Evolutionary conservation across 2,329 filamentous ascomycete species (phyloP).

Genomic region (Arachnomyces sp.): DNA sequence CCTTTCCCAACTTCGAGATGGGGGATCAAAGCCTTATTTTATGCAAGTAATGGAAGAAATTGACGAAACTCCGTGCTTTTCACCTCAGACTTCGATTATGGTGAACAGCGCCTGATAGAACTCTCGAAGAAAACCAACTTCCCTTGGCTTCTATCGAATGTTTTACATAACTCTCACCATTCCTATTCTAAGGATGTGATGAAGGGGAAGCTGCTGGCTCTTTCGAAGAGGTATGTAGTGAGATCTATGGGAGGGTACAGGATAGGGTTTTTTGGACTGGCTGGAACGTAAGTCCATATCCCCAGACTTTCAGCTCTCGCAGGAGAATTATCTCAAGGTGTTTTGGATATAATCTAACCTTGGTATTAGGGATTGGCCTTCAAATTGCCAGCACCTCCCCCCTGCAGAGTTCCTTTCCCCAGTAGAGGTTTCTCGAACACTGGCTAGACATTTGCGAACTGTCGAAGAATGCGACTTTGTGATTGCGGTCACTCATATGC

Average conservation of each 20-base stretch:
- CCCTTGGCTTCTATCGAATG: constrained; percentile 2
- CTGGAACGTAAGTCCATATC: constrained; percentile 10
- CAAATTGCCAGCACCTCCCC: constrained; percentile 13
- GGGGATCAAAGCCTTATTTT: no score
- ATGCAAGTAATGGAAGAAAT: not conserved
- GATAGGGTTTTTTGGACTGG: constrained; percentile 14
- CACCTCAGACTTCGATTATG: constrained; percentile 8
- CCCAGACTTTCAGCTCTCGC: no score
- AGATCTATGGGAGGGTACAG: constrained; percentile 6
- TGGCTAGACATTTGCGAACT: constrained; percentile 6
- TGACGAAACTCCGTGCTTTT: not conserved
- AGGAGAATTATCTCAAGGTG: no score
- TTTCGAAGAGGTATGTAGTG: constrained; percentile 9
- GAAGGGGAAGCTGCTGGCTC: constrained; percentile 4
- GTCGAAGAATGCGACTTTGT: constrained; percentile 16
- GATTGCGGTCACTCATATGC: constrained; percentile 20
- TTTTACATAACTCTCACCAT: not conserved
- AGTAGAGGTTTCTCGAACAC: not conserved
- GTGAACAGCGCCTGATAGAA: constrained; percentile 9
- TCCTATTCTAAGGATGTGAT: not conserved
- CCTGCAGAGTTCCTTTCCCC: constrained; percentile 2
- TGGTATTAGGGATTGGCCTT: constrained; percentile 13
- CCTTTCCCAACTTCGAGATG: no score
- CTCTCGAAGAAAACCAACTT: constrained; percentile 9
- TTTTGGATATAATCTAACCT: no score